Evolutionary conservation across 2,329 filamentous ascomycete species (phyloP).

Genomic region (Seiridium cupressi): DNA sequence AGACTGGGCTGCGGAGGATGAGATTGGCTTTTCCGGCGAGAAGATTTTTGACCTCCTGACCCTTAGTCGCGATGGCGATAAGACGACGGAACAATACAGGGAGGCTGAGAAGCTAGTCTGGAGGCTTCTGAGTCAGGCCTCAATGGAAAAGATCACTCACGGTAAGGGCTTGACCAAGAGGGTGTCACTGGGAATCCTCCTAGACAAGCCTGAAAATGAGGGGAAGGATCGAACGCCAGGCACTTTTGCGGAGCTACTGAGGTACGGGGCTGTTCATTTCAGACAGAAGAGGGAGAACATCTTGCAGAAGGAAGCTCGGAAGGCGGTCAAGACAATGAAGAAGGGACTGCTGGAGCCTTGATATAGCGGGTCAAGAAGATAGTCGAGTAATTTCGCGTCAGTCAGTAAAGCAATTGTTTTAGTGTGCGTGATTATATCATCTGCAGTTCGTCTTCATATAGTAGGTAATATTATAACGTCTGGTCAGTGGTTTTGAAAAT

Average conservation of each 20-base stretch:
- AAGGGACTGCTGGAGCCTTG: slow-evolving; percentile 3
- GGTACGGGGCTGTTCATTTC: slow-evolving; percentile 32
- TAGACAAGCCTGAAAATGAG: slow-evolving; percentile 29
- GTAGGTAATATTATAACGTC: no score
- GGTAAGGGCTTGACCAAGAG: slow-evolving; percentile 25
- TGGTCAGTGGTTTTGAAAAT: no score
- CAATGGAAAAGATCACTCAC: slow-evolving; percentile 34
- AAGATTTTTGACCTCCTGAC: slow-evolving; percentile 2
- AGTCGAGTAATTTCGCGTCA: no score
- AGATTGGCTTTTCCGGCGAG: slow-evolving; percentile 8
- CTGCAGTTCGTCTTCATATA: no score
- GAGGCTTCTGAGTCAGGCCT: slow-evolving; percentile 26
- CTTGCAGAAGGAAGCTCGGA: neutral
- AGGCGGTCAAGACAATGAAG: neutral
- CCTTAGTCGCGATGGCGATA: neutral
- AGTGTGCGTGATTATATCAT: neutral
- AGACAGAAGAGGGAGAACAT: slow-evolving; percentile 26
- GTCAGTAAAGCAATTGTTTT: neutral
- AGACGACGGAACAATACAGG: slow-evolving; percentile 16
- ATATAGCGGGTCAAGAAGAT: neutral
- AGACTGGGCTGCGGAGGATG: slow-evolving; percentile 30
- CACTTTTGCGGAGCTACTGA: slow-evolving; percentile 33
- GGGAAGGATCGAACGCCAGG: slow-evolving; percentile 26
- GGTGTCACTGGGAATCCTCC: slow-evolving; percentile 23
- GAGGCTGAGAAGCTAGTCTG: slow-evolving; percentile 23